Conservation (phyloP, 768 basidiomycete genomes). For the Pleurotus cornucopiae region DNA sequence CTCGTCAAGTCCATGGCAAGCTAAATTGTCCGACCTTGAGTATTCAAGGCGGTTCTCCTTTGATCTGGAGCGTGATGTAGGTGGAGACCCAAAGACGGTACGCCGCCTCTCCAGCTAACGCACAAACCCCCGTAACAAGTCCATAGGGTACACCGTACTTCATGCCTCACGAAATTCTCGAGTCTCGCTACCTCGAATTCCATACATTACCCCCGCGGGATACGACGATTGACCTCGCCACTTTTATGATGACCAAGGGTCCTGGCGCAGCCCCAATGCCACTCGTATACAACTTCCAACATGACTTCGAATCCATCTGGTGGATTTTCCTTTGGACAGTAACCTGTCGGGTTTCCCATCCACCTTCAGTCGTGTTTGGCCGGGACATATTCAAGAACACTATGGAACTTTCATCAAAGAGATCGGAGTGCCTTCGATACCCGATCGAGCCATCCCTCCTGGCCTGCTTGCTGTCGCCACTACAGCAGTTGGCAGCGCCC, state of each 20-base stretch:
- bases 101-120: not conserved
- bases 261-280: not conserved
- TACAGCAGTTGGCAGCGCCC: too few relatives aligned
- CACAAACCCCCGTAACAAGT: not conserved
- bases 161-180: too few relatives aligned
- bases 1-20: not conserved
- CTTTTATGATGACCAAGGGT: not conserved
- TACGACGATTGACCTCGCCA: not conserved
- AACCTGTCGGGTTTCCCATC: not conserved
- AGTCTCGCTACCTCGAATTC: not conserved
- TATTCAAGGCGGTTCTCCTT: not conserved
- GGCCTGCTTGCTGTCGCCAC: too few relatives aligned
- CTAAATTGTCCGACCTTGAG: slow-evolving; percentile 1
- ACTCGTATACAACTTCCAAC: not conserved
- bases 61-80: too few relatives aligned
- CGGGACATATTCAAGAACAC: too few relatives aligned
- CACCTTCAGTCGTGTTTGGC: not conserved
- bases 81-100: not conserved
- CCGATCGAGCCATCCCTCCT: too few relatives aligned
- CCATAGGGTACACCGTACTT: too few relatives aligned
- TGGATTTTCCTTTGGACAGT: slow-evolving; percentile 1
- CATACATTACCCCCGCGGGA: too few relatives aligned
- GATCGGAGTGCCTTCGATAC: too few relatives aligned
- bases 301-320: not conserved
- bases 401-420: too few relatives aligned